These are phyloP conservation scores for Megacollybia platyphylla DNA, from an alignment of 1,284 basidiomycete genomes.

Conservation along the genomic window DNA sequence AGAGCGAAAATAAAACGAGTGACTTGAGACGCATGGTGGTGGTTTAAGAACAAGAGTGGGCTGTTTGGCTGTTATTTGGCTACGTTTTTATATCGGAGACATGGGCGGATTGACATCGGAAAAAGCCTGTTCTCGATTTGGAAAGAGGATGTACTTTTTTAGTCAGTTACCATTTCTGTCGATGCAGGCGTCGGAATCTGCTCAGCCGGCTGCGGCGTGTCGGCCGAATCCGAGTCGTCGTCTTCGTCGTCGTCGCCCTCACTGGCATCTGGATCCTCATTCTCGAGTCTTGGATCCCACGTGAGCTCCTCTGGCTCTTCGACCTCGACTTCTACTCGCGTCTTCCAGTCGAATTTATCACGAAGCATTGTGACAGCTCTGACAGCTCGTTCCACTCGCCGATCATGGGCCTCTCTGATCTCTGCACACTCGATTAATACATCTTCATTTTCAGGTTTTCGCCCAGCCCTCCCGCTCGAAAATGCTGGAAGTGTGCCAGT, in stretches of 20 bases:
- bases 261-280: slow-evolving; percentile 12
- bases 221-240: slow-evolving; percentile 16
- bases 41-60: not conserved
- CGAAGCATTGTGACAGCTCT: slow-evolving; percentile 59
- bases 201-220: slow-evolving; percentile 1
- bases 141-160: too few species aligned
- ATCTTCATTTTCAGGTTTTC: slow-evolving; percentile 39
- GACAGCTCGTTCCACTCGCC: slow-evolving; percentile 55
- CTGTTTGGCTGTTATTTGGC: too few species aligned
- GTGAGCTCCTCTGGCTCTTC: slow-evolving; percentile 65
- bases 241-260: slow-evolving; percentile 19
- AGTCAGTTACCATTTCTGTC: too few species aligned
- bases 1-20: not conserved
- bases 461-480: slow-evolving; percentile 10
- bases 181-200: too few species aligned
- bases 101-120: too few species aligned
- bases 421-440: slow-evolving; percentile 53
- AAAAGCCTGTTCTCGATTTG: too few species aligned
- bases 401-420: slow-evolving; percentile 57
- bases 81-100: too few species aligned
- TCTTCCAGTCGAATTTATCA: slow-evolving; percentile 70
- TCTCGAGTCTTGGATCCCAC: slow-evolving; percentile 40
- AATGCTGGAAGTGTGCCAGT: slow-evolving; percentile 14
- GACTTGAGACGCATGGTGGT: slow-evolving; percentile 1
- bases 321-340: slow-evolving; percentile 56